Conservation (phyloP, 1,284 basidiomycete species). For the Tremellales sp. region DNA sequence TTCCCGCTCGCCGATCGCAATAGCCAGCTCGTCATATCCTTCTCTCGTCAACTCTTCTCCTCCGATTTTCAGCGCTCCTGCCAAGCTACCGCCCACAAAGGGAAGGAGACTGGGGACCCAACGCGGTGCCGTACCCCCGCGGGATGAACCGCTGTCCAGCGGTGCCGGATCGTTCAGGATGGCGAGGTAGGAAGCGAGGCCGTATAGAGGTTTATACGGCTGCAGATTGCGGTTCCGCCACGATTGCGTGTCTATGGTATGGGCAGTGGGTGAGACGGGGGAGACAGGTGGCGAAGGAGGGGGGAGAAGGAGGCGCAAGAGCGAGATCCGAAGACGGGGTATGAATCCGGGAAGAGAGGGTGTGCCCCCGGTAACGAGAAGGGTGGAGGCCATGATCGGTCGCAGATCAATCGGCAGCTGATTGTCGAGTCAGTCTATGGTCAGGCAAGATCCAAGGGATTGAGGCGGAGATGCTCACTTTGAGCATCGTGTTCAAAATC, state of each 20-base stretch:
- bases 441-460: neutral
- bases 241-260: slow-evolving; percentile 1
- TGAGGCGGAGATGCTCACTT: slow-evolving; percentile 52
- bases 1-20: slow-evolving; percentile 27
- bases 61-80: slow-evolving; percentile 79
- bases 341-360: slow-evolving; percentile 89
- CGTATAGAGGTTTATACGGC: slow-evolving; percentile 66
- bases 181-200: slow-evolving; percentile 65
- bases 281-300: slow-evolving; percentile 33
- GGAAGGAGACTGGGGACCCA: slow-evolving; percentile 72
- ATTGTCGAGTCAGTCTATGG: slow-evolving; percentile 2
- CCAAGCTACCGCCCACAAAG: slow-evolving; percentile 91
- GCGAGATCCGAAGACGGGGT: slow-evolving; percentile 70
- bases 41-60: slow-evolving; percentile 75
- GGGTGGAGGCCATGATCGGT: slow-evolving; percentile 69
- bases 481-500: slow-evolving; percentile 69
- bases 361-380: slow-evolving; percentile 84
- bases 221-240: slow-evolving; percentile 54
- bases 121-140: slow-evolving; percentile 61
- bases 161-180: slow-evolving; percentile 73
- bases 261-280: slow-evolving; percentile 10
- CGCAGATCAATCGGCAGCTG: slow-evolving; percentile 86
- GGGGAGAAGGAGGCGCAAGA: slow-evolving; percentile 60
- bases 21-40: slow-evolving; percentile 55
- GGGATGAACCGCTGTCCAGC: slow-evolving; percentile 40